A percentile compares a stretch with the other conserved stretches of the same genome.
phyloP scores from a whole-genome alignment of 75 land plant genomes.

The Selaginella moellendorffii region DNA sequence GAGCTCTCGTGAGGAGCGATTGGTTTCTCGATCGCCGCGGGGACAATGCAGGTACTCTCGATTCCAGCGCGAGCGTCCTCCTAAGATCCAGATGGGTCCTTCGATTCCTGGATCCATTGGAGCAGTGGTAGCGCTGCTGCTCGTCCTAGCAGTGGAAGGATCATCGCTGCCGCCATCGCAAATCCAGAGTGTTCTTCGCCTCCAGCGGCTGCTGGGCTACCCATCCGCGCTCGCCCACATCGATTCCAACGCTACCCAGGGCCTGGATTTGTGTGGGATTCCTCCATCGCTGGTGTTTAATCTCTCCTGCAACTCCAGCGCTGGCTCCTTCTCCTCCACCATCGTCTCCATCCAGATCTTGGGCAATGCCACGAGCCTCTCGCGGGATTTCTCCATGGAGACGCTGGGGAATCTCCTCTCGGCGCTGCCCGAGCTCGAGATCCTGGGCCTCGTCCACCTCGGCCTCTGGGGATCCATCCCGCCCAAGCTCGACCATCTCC shows the following conservation, averaged over 20 bases:
- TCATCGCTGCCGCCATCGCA: slow-evolving; percentile 10
- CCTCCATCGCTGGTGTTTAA: slow-evolving; percentile 33
- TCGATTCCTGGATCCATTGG: too few species aligned
- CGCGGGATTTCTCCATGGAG: slow-evolving; percentile 38
- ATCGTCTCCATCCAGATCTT: slow-evolving; percentile 47
- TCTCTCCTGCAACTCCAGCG: slow-evolving; percentile 26
- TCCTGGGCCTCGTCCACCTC: slow-evolving; percentile 44
- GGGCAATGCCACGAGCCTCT: slow-evolving; percentile 28
- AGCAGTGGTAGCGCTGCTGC: too few species aligned
- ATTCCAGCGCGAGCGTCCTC: too few species aligned
- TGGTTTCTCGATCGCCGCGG: too few species aligned
- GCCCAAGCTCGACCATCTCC: slow-evolving; percentile 30
- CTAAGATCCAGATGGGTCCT: too few species aligned
- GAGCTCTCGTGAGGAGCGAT: too few species aligned
- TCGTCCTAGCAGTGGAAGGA: too few species aligned
- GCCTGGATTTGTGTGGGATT: slow-evolving; percentile 52
- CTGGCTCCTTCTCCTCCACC: slow-evolving; percentile 11
- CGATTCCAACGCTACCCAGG: slow-evolving; percentile 17
- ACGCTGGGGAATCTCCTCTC: slow-evolving; percentile 44
- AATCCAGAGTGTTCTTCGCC: slow-evolving; percentile 27
- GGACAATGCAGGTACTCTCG: too few species aligned
- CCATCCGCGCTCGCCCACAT: slow-evolving; percentile 31
- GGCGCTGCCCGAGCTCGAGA: slow-evolving; percentile 33
- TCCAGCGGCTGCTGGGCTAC: slow-evolving; percentile 49
- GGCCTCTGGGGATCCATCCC: slow-evolving; percentile 87